A percentile compares a stretch with the other conserved stretches of the same genome.
phyloP scores from a whole-genome alignment of 345 rosid species.

The Eucalyptus regnans region DNA sequence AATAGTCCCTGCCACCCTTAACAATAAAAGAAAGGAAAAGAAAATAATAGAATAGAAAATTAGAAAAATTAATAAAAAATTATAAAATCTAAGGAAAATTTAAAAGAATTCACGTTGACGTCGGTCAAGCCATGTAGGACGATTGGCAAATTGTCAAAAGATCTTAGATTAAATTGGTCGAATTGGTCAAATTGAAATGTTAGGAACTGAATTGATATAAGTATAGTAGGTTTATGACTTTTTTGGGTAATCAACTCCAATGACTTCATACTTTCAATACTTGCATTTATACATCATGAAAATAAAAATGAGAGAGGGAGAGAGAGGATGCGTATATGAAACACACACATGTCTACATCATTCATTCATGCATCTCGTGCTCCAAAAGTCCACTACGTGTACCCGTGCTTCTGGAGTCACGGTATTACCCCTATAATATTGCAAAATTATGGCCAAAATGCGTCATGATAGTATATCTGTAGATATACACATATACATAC shows the following conservation, averaged over 20 bases:
- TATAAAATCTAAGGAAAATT: no score
- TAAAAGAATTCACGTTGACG: no score
- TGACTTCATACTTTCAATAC: background rate
- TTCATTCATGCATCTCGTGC: background rate
- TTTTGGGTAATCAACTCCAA: background rate
- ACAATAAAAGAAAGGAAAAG: background rate
- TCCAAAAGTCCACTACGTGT: background rate
- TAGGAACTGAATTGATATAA: no score
- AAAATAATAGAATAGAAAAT: no score
- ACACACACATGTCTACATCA: background rate
- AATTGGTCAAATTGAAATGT: no score
- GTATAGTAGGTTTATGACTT: background rate
- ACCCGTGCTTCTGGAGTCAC: background rate
- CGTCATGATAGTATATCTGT: background rate
- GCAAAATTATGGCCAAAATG: background rate
- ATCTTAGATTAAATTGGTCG: no score
- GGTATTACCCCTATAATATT: background rate
- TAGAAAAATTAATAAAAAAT: no score
- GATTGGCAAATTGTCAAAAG: background rate
- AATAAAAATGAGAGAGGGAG: background rate
- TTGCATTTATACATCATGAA: background rate
- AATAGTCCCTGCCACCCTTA: accelerated
- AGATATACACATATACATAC: background rate
- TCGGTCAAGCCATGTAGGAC: background rate
- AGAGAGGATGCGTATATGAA: background rate